Conservation (phyloP, 192 early-diverging fungal species). For the Dispira parvispora region DNA sequence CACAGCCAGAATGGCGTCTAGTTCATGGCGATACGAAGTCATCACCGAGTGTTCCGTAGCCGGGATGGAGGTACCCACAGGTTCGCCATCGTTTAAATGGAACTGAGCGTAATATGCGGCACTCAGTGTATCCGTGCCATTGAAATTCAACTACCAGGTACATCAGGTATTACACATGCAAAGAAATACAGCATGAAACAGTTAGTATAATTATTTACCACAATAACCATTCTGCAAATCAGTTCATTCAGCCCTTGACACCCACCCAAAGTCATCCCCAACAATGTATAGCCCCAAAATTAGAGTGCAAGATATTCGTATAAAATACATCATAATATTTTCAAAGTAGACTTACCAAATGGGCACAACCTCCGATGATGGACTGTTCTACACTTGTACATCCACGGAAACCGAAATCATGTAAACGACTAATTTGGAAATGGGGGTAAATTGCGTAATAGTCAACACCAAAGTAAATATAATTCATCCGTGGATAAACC, state of each 20-base stretch:
- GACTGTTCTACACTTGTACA: conserved; percentile 76
- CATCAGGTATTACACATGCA: not conserved
- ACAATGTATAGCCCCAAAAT: too few relatives aligned
- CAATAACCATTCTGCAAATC: too few relatives aligned
- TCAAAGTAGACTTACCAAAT: conserved; percentile 32
- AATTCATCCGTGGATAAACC: not conserved
- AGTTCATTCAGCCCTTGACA: too few relatives aligned
- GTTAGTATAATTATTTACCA: too few relatives aligned
- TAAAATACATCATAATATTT: too few relatives aligned
- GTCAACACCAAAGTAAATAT: conserved; percentile 11
- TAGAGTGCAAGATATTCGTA: too few relatives aligned
- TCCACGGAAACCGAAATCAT: conserved; percentile 88
- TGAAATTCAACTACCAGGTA: conserved; percentile 50
- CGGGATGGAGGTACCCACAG: conserved; percentile 62
- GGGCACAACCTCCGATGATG: conserved; percentile 67
- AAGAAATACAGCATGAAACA: too few relatives aligned
- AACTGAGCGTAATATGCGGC: conserved; percentile 68
- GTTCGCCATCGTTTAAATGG: conserved; percentile 49
- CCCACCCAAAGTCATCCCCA: too few relatives aligned
- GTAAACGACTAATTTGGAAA: conserved; percentile 33
- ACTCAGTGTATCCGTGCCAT: conserved; percentile 61
- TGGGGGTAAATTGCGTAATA: not conserved
- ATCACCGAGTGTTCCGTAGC: conserved; percentile 88
- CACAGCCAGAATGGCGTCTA: conserved; percentile 44
- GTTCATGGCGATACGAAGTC: conserved; percentile 54